These are phyloP conservation scores for Aspergillus neoniger DNA, from an alignment of 2,329 filamentous ascomycete genomes.

Conservation along the genomic window DNA sequence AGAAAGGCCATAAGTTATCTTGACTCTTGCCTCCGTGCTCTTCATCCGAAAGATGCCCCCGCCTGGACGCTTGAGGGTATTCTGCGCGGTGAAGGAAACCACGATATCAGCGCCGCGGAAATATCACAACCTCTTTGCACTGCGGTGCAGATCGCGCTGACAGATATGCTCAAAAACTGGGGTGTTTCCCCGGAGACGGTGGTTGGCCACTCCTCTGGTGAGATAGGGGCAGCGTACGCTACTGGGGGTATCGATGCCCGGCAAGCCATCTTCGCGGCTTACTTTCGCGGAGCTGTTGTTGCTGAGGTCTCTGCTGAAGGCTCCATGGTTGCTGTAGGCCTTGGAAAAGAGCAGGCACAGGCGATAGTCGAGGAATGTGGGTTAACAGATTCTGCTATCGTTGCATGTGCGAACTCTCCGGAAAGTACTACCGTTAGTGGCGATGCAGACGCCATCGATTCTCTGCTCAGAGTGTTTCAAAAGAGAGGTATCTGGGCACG, in stretches of 20 bases:
- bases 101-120: constrained; percentile 17
- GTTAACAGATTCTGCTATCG: background rate
- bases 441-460: background rate
- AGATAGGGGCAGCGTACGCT: constrained; percentile 55
- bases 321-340: constrained; percentile 53
- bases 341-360: constrained; percentile 23
- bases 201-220: constrained; percentile 54
- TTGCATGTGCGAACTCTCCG: constrained; percentile 28
- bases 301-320: constrained; percentile 31
- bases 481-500: background rate
- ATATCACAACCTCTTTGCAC: constrained; percentile 29
- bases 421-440: background rate
- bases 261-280: constrained; percentile 50
- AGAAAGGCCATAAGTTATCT: constrained; percentile 17
- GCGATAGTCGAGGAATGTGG: constrained; percentile 34
- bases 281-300: constrained; percentile 45
- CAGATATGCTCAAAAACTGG: constrained; percentile 30
- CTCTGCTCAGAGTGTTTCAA: background rate
- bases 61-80: constrained; percentile 15
- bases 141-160: constrained; percentile 31
- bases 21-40: background rate
- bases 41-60: constrained; percentile 13
- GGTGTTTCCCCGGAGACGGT: constrained; percentile 41
- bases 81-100: constrained; percentile 13
- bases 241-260: constrained; percentile 45